Evolutionary conservation across 139 green algal genomes (phyloP).

Genomic region (Marvania coccoides): DNA sequence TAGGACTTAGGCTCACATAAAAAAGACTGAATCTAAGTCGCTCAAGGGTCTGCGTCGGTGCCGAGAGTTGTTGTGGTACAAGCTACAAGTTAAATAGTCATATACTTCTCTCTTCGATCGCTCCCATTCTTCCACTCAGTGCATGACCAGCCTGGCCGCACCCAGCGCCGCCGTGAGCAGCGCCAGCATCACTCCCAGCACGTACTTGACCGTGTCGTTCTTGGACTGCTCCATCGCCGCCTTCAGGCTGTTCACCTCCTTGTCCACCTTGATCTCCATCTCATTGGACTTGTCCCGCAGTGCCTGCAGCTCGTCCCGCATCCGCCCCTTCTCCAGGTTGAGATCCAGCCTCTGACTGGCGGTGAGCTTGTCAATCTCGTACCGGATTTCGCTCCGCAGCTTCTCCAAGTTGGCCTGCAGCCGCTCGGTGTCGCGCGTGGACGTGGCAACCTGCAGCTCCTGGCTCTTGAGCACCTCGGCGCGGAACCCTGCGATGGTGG

Average conservation of each 20-base stretch:
- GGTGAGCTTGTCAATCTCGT: constrained; percentile 93
- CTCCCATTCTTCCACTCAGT: constrained; percentile 2
- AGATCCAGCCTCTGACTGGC: constrained; percentile 86
- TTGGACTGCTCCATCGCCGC: constrained; percentile 80
- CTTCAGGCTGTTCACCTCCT: constrained; percentile 76
- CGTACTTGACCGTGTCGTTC: constrained; percentile 71
- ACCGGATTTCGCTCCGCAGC: constrained; percentile 77
- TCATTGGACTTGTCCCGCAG: constrained; percentile 79
- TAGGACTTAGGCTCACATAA: neutral
- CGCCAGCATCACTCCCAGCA: constrained; percentile 47
- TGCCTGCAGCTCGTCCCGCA: constrained; percentile 78
- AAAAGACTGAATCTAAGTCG: neutral
- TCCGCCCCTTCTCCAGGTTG: constrained; percentile 91
- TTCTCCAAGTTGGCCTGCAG: constrained; percentile 83
- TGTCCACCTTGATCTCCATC: constrained; percentile 78
- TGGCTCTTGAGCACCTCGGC: constrained; percentile 72
- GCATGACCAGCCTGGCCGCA: constrained; percentile 34
- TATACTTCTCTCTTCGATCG: neutral
- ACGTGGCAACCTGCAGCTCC: constrained; percentile 52
- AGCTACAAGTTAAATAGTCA: neutral
- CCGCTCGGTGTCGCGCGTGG: constrained; percentile 72
- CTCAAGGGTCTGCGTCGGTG: neutral
- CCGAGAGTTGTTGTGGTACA: neutral
- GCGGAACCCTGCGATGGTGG: constrained; percentile 58
- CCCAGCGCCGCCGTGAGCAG: constrained; percentile 43